These are phyloP conservation scores for Penicillium pulvis DNA, from an alignment of 495 filamentous ascomycete species.

Conservation along the genomic window DNA sequence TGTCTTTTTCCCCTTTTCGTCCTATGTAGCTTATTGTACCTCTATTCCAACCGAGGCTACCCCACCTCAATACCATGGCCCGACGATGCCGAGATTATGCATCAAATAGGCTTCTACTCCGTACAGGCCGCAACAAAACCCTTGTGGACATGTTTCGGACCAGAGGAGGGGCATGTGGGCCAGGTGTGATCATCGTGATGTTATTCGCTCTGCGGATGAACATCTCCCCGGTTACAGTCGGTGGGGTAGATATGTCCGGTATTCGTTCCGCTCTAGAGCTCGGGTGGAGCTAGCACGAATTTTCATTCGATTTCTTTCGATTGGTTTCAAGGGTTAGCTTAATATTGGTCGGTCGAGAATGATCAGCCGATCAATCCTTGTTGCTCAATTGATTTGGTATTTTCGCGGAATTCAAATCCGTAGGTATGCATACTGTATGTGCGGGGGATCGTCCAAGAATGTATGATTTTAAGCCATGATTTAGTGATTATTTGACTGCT, in stretches of 20 bases:
- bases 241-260: conserved; percentile 36
- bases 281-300: conserved; percentile 13
- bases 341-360: conserved; percentile 5
- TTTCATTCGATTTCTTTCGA: not conserved
- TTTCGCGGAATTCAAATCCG: not conserved
- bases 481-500: too few relatives aligned
- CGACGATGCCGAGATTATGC: not conserved
- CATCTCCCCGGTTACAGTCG: conserved; percentile 28
- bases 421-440: too few relatives aligned
- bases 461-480: too few relatives aligned
- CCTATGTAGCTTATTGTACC: too few relatives aligned
- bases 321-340: not conserved
- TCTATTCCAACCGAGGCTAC: not conserved
- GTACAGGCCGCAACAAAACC: too few relatives aligned
- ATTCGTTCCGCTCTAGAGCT: not conserved
- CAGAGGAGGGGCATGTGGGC: conserved; percentile 14
- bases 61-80: not conserved
- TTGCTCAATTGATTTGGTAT: not conserved
- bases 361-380: not conserved
- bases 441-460: too few relatives aligned
- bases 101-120: not conserved
- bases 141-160: not conserved
- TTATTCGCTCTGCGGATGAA: conserved; percentile 21
- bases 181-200: conserved; percentile 25
- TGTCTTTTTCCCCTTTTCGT: not conserved